A percentile compares a stretch with the other conserved stretches of the same genome.
Evolutionary conservation across 2,329 filamentous ascomycete species (phyloP).

Genomic region (Ceratocystis lukuohia): DNA sequence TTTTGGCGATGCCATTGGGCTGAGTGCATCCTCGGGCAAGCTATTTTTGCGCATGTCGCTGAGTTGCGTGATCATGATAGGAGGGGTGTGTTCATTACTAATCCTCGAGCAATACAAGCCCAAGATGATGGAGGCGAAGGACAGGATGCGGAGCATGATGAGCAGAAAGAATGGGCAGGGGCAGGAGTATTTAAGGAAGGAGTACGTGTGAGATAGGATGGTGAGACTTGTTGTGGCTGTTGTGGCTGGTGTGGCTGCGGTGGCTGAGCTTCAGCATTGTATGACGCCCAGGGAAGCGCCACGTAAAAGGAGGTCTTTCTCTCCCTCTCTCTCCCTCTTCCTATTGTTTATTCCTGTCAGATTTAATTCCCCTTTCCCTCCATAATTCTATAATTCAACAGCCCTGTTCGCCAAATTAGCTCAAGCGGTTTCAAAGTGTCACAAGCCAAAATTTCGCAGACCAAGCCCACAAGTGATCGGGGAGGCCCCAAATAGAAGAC

Average conservation of each 20-base stretch:
- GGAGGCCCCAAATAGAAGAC: no score
- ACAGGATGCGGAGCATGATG: constrained; percentile 24
- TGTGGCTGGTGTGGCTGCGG: no score
- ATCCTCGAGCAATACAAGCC: constrained; percentile 22
- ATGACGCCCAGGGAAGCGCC: no score
- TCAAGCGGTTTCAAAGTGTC: not conserved
- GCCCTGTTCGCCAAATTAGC: not conserved
- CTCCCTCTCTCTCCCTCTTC: not conserved
- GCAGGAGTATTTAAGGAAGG: constrained; percentile 12
- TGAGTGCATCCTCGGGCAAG: constrained; percentile 31
- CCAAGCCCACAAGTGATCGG: not conserved
- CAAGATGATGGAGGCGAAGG: constrained; percentile 20
- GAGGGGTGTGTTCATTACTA: constrained; percentile 21
- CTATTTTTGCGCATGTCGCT: constrained; percentile 35
- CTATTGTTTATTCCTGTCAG: no score
- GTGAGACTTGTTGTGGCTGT: not conserved
- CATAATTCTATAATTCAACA: not conserved
- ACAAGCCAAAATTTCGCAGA: not conserved
- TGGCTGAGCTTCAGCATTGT: no score
- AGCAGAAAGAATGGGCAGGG: constrained; percentile 24
- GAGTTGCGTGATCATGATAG: constrained; percentile 36
- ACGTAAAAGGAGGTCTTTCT: not conserved
- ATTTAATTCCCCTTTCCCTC: no score
- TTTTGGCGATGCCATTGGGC: constrained; percentile 32
- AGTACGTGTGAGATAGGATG: not conserved